Base-by-base conservation (phyloP, 257 asterid genomes). In the Henckelia pumila region DNA sequence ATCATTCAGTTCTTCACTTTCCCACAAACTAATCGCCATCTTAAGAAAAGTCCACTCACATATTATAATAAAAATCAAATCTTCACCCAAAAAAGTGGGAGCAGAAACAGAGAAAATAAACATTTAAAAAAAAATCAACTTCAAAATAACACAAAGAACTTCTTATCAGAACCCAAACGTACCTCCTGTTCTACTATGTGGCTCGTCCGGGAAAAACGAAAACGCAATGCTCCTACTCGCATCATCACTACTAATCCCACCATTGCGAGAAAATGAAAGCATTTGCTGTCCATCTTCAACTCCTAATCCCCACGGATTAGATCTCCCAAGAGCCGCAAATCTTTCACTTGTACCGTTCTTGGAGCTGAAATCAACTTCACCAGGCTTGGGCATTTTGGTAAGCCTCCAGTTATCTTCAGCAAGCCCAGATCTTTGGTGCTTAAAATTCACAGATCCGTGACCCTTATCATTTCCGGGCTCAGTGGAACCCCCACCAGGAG, bases 401-500 rank as follows among this genome's bases (percentile, higher is more conserved):
- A 75, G 28, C 68, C 72, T 76, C 82, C 82, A 78, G 66, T 20
- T 71, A 44, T 76, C 80, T 2, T 73, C 75, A 44, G 68, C 16
- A 40, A 69, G 65, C 21, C 40, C 80, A 72, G 87, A 79, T 79
- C 83, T 79, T 49, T 71, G 81, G 65, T 56, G 78, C 28, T 77
- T 82, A 64, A 77, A 73, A 77, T 64, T 67, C 69, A 59, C 53
- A 82, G 83, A 82, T 82, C 83, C 85, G 73, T 75, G 71, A 37
- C 73, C 67, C 50, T 56, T 30, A 7, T 68, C 75, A 26, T 71
- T 75, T 73, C 33, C 26, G 71, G 68, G 77, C 77, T 76, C 73
- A 30, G 59, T 7, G 8, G 79, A 70, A 73, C 49, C 74, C 69
- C 52, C 68, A 32, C 25, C 7, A 22, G 61, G 49, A 55, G 73